Base-by-base conservation (phyloP, 2,329 filamentous ascomycete species). In the Alternaria atra region DNA sequence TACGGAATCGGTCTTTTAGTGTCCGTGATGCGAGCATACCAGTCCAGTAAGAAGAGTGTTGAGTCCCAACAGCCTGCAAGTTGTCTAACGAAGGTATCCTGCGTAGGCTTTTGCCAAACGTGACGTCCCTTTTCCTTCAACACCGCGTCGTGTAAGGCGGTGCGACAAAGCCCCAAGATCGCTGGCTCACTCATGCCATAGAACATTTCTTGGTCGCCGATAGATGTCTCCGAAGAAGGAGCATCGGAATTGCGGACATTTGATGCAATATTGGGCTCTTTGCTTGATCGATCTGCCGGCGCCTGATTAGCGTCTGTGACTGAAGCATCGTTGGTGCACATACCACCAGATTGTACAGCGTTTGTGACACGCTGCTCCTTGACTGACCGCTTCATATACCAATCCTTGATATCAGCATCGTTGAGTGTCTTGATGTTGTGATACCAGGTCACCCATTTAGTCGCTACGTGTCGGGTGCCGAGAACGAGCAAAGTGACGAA, bases 371-470 rank as follows among this genome's bases (percentile, higher is more conserved):
- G 51, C 20, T 73, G 61, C 44, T 62, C 63, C 13, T 67, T 68
- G 2, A 64, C 60, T 37, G 69, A 64, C 34, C 73, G 78, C 17
- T 77, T 67, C 10, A 78, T 70, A 69, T 84, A 85, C 84, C 84
- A 87, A 13, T 79, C 76, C 32, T 84, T 75, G 7, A 86, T 79
- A 39, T 84, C 82, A n/a, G 78, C 74, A 63, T 86, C 84, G 42
- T 82, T 80, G 29, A 86, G 74, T 6, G 79, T 79, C 48, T 82
- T 81, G 43, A 87, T 82, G 42, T 82, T 81, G 54, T 81, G 75
- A 62, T 83, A 81, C 87, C 87, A 89, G 2, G 82, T 85, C 4
- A 85, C 84, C 87, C 87, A 90, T 64, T 85, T 82, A 23, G 84
- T 83, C 37, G 83, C 83, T 6, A 87, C 81, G 2, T 78, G 78